Conservation (phyloP, 2,329 filamentous ascomycete genomes). For the Claviceps sorghi region DNA sequence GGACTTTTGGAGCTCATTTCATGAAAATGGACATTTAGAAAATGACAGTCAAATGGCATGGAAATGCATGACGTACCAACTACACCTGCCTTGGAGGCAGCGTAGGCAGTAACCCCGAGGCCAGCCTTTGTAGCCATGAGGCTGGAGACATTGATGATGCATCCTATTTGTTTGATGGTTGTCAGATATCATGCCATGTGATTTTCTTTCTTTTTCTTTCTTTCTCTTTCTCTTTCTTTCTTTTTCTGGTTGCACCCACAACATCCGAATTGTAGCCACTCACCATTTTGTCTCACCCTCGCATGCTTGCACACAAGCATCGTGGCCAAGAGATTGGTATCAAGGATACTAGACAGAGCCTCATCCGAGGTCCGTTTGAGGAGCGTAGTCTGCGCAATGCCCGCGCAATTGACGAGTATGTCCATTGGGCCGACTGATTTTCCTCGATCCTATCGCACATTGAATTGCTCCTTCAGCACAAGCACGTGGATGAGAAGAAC, state of each 20-base stretch:
- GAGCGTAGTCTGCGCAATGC: conserved; percentile 50
- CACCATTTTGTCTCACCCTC: conserved; percentile 20
- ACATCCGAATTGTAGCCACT: background rate
- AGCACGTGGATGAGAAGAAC: too few species aligned
- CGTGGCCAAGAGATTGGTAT: conserved; percentile 56
- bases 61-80: conserved; percentile 37
- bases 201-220: background rate
- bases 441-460: background rate
- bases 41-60: conserved; percentile 5
- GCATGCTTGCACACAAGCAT: conserved; percentile 44
- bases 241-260: too few species aligned
- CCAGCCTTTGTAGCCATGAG: conserved; percentile 57
- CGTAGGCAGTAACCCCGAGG: conserved; percentile 57
- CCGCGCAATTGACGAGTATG: conserved; percentile 69
- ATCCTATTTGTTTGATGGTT: conserved; percentile 26
- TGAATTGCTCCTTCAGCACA: background rate
- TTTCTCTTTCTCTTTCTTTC: background rate
- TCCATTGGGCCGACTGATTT: conserved; percentile 23
- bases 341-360: conserved; percentile 42
- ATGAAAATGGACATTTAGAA: conserved; percentile 1
- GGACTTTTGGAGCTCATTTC: too few species aligned
- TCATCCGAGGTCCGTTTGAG: conserved; percentile 39
- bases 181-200: background rate
- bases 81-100: conserved; percentile 68
- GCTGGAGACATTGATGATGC: conserved; percentile 72